phyloP scores from a whole-genome alignment of 2,329 filamentous ascomycete genomes.

The Talaromyces sp. region DNA sequence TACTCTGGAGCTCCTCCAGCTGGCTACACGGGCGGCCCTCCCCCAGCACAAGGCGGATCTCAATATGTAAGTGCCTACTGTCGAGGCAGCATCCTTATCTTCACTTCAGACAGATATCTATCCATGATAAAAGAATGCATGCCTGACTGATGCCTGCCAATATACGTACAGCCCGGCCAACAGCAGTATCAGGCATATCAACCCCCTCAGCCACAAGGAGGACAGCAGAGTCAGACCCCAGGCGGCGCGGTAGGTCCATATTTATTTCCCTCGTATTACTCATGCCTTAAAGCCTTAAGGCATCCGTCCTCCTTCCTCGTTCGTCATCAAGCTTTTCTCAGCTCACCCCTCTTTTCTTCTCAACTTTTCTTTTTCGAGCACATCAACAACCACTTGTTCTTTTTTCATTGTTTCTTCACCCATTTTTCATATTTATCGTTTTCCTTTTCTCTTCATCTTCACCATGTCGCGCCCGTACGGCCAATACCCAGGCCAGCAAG shows the following conservation, averaged over 20 bases:
- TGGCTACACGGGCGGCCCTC: conserved; percentile 41
- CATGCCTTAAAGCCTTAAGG: neutral
- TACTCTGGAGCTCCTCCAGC: conserved; percentile 38
- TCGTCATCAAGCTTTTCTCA: neutral
- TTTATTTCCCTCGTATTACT: conserved; percentile 4
- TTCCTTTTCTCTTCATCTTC: conserved; percentile 20
- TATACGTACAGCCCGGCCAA: conserved; percentile 24
- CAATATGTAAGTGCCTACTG: conserved; percentile 54
- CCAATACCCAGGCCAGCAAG: conserved; percentile 41
- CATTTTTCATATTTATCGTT: conserved; percentile 13
- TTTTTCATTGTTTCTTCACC: neutral
- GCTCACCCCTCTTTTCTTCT: conserved; percentile 7
- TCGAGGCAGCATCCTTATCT: neutral
- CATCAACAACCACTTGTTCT: neutral
- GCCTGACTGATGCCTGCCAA: neutral
- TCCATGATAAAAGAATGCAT: neutral
- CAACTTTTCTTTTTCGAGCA: neutral
- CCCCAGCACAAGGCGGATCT: conserved; percentile 31
- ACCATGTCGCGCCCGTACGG: conserved; percentile 39
- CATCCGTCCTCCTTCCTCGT: conserved; percentile 18
- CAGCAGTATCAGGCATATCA: conserved; percentile 56
- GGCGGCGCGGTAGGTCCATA: conserved; percentile 38
- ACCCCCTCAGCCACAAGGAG: conserved; percentile 33
- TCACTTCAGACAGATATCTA: neutral
- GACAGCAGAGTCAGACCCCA: conserved; percentile 17